Conservation (phyloP, 2,329 filamentous ascomycete species). For the Mycosphaerella sp. region DNA sequence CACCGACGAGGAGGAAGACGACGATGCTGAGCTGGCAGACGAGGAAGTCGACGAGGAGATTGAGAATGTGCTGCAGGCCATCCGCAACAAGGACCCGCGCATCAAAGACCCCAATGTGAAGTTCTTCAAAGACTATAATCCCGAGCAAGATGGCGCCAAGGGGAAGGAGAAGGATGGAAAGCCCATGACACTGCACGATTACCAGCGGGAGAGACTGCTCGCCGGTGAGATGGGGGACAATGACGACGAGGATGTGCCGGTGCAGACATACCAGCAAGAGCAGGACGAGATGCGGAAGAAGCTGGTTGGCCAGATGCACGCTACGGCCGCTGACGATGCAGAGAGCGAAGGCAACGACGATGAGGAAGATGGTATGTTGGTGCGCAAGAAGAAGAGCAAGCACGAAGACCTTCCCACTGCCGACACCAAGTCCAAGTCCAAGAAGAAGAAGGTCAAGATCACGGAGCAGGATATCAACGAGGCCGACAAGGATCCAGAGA, state of each 20-base stretch:
- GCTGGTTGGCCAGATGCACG: conserved; percentile 75
- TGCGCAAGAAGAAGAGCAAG: conserved; percentile 56
- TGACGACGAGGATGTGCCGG: conserved; percentile 48
- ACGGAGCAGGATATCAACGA: conserved; percentile 60
- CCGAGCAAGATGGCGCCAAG: conserved; percentile 36
- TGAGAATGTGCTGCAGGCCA: conserved; percentile 75
- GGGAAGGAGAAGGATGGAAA: conserved; percentile 57
- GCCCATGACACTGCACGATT: conserved; percentile 79
- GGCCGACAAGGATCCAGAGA: conserved; percentile 84
- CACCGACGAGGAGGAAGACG: conserved; percentile 75
- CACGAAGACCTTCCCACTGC: conserved; percentile 24
- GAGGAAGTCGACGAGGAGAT: conserved; percentile 82
- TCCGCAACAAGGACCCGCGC: conserved; percentile 82
- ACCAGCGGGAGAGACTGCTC: conserved; percentile 85
- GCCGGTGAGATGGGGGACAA: conserved; percentile 60
- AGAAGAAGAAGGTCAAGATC: conserved; percentile 32
- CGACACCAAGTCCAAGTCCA: conserved; percentile 28
- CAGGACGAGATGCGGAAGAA: conserved; percentile 75
- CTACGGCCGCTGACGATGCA: conserved; percentile 44
- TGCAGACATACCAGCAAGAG: conserved; percentile 76
- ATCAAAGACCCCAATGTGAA: conserved; percentile 75
- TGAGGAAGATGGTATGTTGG: conserved; percentile 64
- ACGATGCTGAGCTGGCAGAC: conserved; percentile 79
- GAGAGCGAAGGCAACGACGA: conserved; percentile 49
- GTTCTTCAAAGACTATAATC: conserved; percentile 66